Conservation (phyloP, 768 basidiomycete genomes). For the Porphyrellus cyaneotinctus region DNA sequence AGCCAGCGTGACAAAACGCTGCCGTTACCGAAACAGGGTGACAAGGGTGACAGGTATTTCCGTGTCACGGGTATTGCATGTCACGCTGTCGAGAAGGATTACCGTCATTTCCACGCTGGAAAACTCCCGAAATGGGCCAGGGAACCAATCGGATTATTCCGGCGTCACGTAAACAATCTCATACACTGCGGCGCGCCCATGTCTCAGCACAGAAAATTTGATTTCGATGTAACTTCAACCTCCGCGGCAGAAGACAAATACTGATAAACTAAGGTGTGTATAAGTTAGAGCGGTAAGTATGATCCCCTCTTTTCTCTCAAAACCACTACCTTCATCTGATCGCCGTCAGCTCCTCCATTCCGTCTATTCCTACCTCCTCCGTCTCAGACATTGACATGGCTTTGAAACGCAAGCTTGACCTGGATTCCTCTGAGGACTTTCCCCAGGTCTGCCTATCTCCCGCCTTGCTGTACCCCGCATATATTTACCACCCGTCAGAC, state of each 20-base stretch:
- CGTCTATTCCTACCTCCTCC: slow-evolving; percentile 3
- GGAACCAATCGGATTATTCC: slow-evolving; percentile 28
- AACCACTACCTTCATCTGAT: slow-evolving; percentile 9
- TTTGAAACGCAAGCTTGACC: slow-evolving; percentile 71
- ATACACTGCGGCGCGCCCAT: slow-evolving; percentile 11
- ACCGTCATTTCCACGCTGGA: slow-evolving; percentile 3
- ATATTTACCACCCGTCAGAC: slow-evolving; percentile 35
- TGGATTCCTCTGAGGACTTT: slow-evolving; percentile 50
- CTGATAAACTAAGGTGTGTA: slow-evolving; percentile 23
- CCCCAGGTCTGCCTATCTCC: slow-evolving; percentile 39
- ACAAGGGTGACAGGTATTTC: slow-evolving; percentile 11
- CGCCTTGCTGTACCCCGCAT: slow-evolving; percentile 12
- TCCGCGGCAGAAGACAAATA: slow-evolving; percentile 29
- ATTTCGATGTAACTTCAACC: slow-evolving; percentile 15
- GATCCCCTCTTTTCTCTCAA: slow-evolving; percentile 24
- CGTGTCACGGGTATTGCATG: slow-evolving; percentile 13
- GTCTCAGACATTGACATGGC: slow-evolving; percentile 43
- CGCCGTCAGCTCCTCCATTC: slow-evolving; percentile 1
- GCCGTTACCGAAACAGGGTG: slow-evolving; percentile 1
- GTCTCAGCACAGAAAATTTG: slow-evolving; percentile 14
- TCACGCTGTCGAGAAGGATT: slow-evolving; percentile 9
- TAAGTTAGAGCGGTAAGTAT: slow-evolving; percentile 31
- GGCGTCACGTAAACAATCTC: slow-evolving; percentile 8
- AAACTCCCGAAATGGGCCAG: slow-evolving; percentile 2
- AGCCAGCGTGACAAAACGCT: slow-evolving; percentile 2